Evolutionary conservation across 2,329 filamentous ascomycete species (phyloP), one percentile per base, ranked within the genome.

Genomic region (Cladosporium sp.): DNA sequence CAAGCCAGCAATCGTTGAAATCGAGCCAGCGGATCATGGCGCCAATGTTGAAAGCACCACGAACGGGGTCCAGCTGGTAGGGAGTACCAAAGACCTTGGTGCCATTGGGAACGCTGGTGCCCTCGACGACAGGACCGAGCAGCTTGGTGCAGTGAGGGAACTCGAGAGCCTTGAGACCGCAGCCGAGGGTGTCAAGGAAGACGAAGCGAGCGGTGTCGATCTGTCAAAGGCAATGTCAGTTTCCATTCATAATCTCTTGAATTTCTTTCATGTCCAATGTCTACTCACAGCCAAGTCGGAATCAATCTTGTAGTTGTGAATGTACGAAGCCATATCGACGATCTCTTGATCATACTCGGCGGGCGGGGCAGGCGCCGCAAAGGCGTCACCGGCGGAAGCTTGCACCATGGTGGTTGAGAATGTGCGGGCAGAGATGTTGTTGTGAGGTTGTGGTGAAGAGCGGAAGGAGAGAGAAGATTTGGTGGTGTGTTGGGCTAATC

Each of bases 1-100:
- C 93, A 57, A 97, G 79, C 93, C 92, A 98, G 82, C 93, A 97
- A 80, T 98, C 93, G 72, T 98, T 98, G 82, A 97, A 98, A 77
- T 98, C 93, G 64, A 98, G 82, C 93, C 93, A 98, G 67, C 93
- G 82, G 75, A 98, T 95, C 85, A 95, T 95, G 64, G 93, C 87
- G 63, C 93, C 93, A 63, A 98, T 97, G 79, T 97, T 97, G 82
- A 98, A 97, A 57, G 93, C 93, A 56, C 86, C 93, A 64, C 92
- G 92, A 68, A 97, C 84, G 33, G 93, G 93, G 69, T 97, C 93
- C 61, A 98, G 84, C 73, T 94, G 85, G 76, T 92, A 97, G 59
- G 86, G 83, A 27, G 93, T 97, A 58, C 93, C 93, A 35, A 88
- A 88, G 38, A 98, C 88, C 67, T 84, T 88, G 63, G 89, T 85